Conservation (phyloP, 139 green algal species). For the Tetraselmis chui region DNA sequence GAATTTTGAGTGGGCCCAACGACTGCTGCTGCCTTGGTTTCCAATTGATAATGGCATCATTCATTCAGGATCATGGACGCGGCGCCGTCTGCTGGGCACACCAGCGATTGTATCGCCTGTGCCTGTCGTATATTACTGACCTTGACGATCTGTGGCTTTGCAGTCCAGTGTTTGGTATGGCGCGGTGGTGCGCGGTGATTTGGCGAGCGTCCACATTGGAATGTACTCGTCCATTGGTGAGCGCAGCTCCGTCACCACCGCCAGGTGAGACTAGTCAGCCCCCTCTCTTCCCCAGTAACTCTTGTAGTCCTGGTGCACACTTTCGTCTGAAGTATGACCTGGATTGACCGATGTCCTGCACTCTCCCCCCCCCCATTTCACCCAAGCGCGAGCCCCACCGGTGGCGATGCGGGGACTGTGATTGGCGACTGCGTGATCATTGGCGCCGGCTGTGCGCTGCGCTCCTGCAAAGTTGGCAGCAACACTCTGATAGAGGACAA, state of each 20-base stretch:
- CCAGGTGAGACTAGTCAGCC: background rate
- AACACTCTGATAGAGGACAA: constrained; percentile 1
- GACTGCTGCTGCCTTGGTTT: too few relatives aligned
- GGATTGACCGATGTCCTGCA: too few relatives aligned
- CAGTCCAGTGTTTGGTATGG: constrained; percentile 13
- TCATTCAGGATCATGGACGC: too few relatives aligned
- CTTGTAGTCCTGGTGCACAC: too few relatives aligned
- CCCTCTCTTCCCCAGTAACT: background rate
- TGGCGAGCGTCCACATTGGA: constrained; percentile 4
- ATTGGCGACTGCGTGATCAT: constrained; percentile 14
- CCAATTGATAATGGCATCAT: too few relatives aligned
- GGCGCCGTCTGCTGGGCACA: too few relatives aligned
- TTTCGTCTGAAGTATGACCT: too few relatives aligned
- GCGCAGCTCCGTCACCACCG: background rate
- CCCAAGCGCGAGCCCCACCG: background rate
- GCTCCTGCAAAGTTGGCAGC: background rate
- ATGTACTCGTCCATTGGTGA: background rate
- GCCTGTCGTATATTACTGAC: too few relatives aligned
- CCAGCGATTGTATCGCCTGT: too few relatives aligned
- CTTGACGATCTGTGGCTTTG: too few relatives aligned
- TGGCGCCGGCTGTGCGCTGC: background rate
- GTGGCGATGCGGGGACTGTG: background rate
- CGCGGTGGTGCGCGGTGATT: constrained; percentile 8
- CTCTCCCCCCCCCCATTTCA: background rate
- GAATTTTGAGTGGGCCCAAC: too few relatives aligned